A percentile compares a stretch with the other conserved stretches of the same genome.
These are phyloP conservation scores for Debaryomyces subglobosus DNA, from an alignment of 1,139 yeast genomes.

Conservation along the genomic window DNA sequence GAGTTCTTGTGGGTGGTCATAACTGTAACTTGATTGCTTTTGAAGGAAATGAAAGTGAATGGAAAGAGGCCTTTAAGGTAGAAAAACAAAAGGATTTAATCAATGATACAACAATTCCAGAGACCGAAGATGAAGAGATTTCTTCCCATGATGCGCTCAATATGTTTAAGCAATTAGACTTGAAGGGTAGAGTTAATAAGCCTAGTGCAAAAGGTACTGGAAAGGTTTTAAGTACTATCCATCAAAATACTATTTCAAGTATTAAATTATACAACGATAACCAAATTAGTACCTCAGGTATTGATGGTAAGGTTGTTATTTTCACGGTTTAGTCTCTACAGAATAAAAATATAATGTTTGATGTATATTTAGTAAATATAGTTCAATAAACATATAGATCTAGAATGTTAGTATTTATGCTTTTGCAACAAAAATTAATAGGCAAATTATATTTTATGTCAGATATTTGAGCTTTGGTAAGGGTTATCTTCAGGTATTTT, in stretches of 20 bases:
- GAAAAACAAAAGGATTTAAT: conserved; percentile 55
- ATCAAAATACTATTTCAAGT: conserved; percentile 86
- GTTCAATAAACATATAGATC: conserved; percentile 5
- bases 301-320: conserved; percentile 88
- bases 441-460: conserved; percentile 9
- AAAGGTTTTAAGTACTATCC: conserved; percentile 71
- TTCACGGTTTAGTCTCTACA: conserved; percentile 31
- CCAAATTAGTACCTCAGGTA: conserved; percentile 54
- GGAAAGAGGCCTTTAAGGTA: conserved; percentile 67
- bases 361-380: conserved; percentile 3
- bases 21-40: conserved; percentile 90
- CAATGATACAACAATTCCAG: conserved; percentile 35
- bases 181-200: conserved; percentile 77
- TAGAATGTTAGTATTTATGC: conserved; percentile 7
- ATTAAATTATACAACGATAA: conserved; percentile 62
- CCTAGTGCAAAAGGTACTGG: conserved; percentile 36
- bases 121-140: conserved; percentile 60
- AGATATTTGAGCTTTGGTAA: conserved; percentile 40
- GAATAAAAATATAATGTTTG: not conserved
- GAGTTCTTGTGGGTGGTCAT: conserved; percentile 87
- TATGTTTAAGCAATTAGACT: conserved; percentile 94
- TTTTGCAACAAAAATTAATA: not conserved
- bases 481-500: conserved; percentile 65
- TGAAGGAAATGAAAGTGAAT: conserved; percentile 66
- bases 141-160: conserved; percentile 82